Evolutionary conservation across 73 alveolate genomes (phyloP).

Genomic region (Uronychia setigera): DNA sequence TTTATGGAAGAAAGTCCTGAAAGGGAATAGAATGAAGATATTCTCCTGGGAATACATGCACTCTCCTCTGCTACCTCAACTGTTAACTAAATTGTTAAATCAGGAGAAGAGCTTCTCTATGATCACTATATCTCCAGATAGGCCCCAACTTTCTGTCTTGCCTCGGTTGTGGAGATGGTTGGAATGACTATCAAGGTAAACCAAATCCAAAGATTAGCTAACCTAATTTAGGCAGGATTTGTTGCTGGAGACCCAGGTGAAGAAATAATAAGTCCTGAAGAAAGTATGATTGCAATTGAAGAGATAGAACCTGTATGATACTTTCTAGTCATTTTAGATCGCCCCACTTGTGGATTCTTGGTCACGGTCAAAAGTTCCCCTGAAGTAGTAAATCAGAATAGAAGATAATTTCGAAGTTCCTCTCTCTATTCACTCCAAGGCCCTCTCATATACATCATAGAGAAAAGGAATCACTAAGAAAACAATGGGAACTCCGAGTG

Average conservation of each 20-base stretch:
- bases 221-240: not conserved
- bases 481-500: not conserved
- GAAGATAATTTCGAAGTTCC: not conserved
- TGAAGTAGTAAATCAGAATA: not conserved
- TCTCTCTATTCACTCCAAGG: not conserved
- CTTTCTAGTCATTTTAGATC: not conserved
- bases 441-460: not conserved
- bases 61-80: not conserved
- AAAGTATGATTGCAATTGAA: not conserved
- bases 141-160: not conserved
- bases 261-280: too few species aligned
- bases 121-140: not conserved
- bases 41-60: not conserved
- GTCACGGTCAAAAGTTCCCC: not conserved
- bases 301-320: not conserved
- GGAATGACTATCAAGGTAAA: not conserved
- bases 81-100: too few species aligned
- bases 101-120: not conserved
- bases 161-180: not conserved
- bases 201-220: not conserved
- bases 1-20: too few species aligned
- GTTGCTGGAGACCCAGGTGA: not conserved
- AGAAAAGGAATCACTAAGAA: not conserved
- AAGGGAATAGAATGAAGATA: not conserved
- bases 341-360: not conserved